Percentiles rank a stretch among this genome's conserved stretches.
Evolutionary conservation across 352 stramenopile species (phyloP).

Genomic region (Peronospora belbahrii): DNA sequence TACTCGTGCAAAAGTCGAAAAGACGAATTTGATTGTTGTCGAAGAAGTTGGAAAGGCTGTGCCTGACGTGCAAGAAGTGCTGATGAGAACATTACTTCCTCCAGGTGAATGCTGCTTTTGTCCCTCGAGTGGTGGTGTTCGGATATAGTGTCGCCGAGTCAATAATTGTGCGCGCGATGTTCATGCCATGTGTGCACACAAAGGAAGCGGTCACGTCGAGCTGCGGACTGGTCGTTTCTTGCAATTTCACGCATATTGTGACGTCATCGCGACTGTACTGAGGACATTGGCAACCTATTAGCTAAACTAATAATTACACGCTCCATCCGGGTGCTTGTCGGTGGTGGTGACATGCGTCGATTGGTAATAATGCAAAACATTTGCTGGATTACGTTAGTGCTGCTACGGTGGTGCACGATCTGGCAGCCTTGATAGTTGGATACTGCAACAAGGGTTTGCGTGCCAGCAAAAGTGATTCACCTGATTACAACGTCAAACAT

Average conservation of each 20-base stretch:
- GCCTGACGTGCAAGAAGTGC: conserved; percentile 3
- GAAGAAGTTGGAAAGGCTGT: conserved; percentile 5
- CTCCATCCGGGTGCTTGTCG: conserved; percentile 37
- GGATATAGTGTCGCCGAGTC: conserved; percentile 52
- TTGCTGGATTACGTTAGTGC: conserved; percentile 33
- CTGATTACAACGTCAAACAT: conserved; percentile 50
- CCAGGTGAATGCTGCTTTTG: conserved; percentile 48
- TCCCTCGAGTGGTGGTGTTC: conserved; percentile 24
- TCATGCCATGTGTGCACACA: conserved; percentile 50
- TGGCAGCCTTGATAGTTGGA: conserved; percentile 38
- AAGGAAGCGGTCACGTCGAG: conserved; percentile 37
- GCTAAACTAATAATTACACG: conserved; percentile 51
- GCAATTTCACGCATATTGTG: conserved; percentile 59
- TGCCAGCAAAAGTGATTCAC: conserved; percentile 37
- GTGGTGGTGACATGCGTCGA: conserved; percentile 43
- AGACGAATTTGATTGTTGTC: background rate
- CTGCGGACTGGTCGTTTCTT: conserved; percentile 26
- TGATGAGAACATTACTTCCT: conserved; percentile 14
- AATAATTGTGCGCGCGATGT: conserved; percentile 51
- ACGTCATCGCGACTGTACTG: conserved; percentile 38
- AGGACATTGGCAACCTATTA: conserved; percentile 37
- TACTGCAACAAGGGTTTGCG: conserved; percentile 47
- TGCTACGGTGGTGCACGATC: conserved; percentile 31
- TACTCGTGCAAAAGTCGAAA: conserved; percentile 5
- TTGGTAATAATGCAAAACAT: conserved; percentile 39